Evolutionary conservation across 2,329 filamentous ascomycete genomes (phyloP), one percentile per base, ranked within the genome.

Genomic region (Xylaria sp.): DNA sequence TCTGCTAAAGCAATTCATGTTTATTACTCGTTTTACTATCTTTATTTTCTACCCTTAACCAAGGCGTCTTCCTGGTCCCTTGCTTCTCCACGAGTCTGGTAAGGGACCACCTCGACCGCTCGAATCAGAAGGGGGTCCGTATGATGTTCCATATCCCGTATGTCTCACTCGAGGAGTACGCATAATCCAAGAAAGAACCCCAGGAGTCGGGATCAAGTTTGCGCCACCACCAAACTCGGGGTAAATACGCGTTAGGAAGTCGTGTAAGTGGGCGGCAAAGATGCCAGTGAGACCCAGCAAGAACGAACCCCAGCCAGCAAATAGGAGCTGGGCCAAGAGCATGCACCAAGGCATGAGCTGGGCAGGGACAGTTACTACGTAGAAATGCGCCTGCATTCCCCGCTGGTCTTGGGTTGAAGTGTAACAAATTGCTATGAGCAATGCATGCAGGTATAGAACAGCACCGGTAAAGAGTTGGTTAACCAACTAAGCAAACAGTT

Each of bases 211-310:
- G 43, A 98, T 85, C 58, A 91, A 86, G 77, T 94, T 97, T 61
- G 84, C 85, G 0, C 96, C 96, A 65, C 93, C 92, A 39, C 94
- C 95, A 78, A 96, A 96, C 64, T 92, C 89, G 5, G 96, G 96
- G 85, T 94, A 98, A 51, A 98, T 86, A 58, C 93, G 88, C 1
- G 92, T 94, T 59, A 98, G 80, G 78, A 98, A 99, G 79, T 98
- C 93, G 81, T 94, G 97, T 23, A 96, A 77, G 79, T 99, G 96
- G 4, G 94, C 94, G 13, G 94, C 93, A 52, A 97, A 72, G 12
- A 99, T 85, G n/a, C 96, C 96, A 41, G 89, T 92, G 4, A 89
- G 80, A 77, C 97, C 90, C 3, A 90, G 76, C 65, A 92, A 78
- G 12, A 92, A 86, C 20, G 81, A 82, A 2, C 80, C 73, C 43